phyloP scores from a whole-genome alignment of 805 yeast genomes.

The Zygotorulaspora danielsina region DNA sequence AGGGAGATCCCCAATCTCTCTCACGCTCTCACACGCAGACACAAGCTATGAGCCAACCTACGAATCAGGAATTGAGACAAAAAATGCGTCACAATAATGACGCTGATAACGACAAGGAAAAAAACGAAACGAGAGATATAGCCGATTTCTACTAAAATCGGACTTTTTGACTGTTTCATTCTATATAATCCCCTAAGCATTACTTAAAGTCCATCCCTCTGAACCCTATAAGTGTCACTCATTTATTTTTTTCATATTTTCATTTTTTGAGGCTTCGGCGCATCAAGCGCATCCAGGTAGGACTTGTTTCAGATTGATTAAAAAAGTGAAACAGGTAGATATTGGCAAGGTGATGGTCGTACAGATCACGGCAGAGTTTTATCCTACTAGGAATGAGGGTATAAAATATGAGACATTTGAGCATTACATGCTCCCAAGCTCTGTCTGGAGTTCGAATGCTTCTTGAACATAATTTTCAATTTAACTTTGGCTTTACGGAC shows the following conservation, averaged over 20 bases:
- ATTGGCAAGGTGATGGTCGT: too few relatives aligned
- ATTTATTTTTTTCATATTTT: not conserved
- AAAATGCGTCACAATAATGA: not conserved
- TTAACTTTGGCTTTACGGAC: too few relatives aligned
- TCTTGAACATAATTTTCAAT: too few relatives aligned
- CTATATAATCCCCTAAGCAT: not conserved
- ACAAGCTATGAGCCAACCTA: constrained; percentile 1
- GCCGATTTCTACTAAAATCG: constrained; percentile 13
- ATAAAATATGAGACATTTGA: too few relatives aligned
- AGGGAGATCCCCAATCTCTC: not conserved
- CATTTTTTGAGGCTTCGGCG: constrained; percentile 2
- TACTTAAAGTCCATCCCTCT: constrained; percentile 5
- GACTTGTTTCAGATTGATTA: not conserved
- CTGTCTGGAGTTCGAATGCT: too few relatives aligned
- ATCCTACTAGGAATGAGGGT: too few relatives aligned
- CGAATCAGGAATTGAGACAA: not conserved
- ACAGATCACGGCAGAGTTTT: too few relatives aligned
- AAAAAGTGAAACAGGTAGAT: not conserved
- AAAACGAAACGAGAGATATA: constrained; percentile 10
- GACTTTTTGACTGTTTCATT: not conserved
- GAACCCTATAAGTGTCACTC: too few relatives aligned
- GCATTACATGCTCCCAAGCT: too few relatives aligned
- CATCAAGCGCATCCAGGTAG: not conserved
- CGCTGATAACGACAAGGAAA: constrained; percentile 1
- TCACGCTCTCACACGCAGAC: not conserved